Conservation (phyloP, 2,329 filamentous ascomycete genomes). For the Arthrobotrys conoides region DNA sequence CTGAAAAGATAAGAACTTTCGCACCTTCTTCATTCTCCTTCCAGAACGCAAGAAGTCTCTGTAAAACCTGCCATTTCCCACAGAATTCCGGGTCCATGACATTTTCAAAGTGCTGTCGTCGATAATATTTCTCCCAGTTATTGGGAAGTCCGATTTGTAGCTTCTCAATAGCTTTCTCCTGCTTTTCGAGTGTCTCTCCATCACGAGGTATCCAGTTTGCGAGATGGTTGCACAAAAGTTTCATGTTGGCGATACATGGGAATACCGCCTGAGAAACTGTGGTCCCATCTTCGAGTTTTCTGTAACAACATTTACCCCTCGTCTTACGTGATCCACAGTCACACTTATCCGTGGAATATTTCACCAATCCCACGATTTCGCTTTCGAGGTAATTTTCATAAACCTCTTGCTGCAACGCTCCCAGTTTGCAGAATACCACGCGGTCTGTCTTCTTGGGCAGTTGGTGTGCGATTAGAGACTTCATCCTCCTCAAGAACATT, state of each 20-base stretch:
- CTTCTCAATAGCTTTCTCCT: conserved; percentile 80
- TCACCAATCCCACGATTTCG: conserved; percentile 78
- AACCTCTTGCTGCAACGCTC: conserved; percentile 81
- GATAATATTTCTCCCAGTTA: conserved; percentile 79
- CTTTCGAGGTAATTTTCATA: conserved; percentile 87
- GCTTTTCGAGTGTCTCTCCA: conserved; percentile 78
- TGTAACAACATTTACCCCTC: conserved; percentile 85
- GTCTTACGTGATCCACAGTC: conserved; percentile 78
- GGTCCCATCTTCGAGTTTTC: conserved; percentile 73
- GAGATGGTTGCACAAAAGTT: conserved; percentile 94
- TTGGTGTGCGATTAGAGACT: conserved; percentile 90
- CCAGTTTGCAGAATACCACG: conserved; percentile 94
- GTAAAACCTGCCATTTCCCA: conserved; percentile 92
- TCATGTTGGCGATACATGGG: conserved; percentile 83
- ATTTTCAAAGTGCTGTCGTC: conserved; percentile 82
- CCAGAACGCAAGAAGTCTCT: conserved; percentile 90
- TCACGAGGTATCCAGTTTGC: conserved; percentile 82
- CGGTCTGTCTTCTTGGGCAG: conserved; percentile 94
- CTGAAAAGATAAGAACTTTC: conserved; percentile 95
- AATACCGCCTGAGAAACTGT: conserved; percentile 86
- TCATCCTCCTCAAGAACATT: conserved; percentile 93
- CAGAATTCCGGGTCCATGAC: conserved; percentile 91
- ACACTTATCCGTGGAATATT: conserved; percentile 77
- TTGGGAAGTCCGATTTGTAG: conserved; percentile 82
- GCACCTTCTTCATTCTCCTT: conserved; percentile 80